These are phyloP conservation scores for Gaeumannomyces tritici DNA, from an alignment of 2,329 filamentous ascomycete species.

Conservation along the genomic window DNA sequence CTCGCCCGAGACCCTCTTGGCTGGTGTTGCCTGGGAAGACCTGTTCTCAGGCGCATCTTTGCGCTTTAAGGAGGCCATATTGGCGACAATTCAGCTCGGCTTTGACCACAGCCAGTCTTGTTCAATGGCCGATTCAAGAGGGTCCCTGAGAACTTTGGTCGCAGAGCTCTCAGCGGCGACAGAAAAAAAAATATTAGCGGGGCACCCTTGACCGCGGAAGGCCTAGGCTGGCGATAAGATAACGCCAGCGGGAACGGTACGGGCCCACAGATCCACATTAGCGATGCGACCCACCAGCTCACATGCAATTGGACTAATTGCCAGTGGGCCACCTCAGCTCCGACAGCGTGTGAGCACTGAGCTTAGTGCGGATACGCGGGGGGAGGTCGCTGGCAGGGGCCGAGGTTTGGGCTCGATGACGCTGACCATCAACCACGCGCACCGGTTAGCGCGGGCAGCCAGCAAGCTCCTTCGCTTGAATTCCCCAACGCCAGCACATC, in stretches of 20 bases:
- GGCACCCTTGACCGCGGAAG: not conserved
- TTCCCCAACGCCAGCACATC: not conserved
- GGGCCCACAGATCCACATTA: too few species aligned
- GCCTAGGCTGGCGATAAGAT: not conserved
- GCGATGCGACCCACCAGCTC: not conserved
- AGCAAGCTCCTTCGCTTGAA: too few species aligned
- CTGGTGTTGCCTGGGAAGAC: conserved; percentile 33
- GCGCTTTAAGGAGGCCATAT: conserved; percentile 47
- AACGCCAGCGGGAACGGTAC: not conserved
- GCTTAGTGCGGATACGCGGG: too few species aligned
- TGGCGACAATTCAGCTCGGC: conserved; percentile 14
- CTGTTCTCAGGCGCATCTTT: conserved; percentile 46
- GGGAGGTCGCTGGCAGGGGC: not conserved
- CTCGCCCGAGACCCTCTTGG: conserved; percentile 34
- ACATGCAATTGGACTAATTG: not conserved
- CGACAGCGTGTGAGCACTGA: not conserved
- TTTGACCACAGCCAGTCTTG: not conserved
- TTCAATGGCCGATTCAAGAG: conserved; percentile 1
- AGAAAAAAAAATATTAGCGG: conserved; percentile 4
- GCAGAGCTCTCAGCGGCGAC: not conserved
- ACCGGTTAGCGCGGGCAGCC: not conserved
- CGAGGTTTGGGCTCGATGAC: not conserved
- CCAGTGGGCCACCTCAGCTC: not conserved
- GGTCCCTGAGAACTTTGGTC: conserved; percentile 1
- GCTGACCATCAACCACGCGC: not conserved